Percentiles rank a stretch among this genome's conserved stretches.
Conservation (phyloP, 306 rosid species). For the Fragaria vesca region DNA sequence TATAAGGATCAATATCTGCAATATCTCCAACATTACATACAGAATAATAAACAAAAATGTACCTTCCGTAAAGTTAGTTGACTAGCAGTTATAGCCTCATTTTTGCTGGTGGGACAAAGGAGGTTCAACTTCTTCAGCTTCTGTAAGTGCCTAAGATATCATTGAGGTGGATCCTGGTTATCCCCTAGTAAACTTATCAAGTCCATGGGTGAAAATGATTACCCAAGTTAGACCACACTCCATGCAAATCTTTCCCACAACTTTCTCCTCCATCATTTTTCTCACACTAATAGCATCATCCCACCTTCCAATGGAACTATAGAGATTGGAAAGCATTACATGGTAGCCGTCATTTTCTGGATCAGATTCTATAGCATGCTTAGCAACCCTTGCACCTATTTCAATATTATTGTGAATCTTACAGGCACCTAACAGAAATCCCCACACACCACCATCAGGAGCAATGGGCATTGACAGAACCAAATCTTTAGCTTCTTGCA, state of each 20-base stretch:
- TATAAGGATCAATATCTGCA: not conserved
- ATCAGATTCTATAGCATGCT: slow-evolving; percentile 58
- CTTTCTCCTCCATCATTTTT: slow-evolving; percentile 49
- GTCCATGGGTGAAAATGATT: not conserved
- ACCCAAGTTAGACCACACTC: slow-evolving; percentile 39
- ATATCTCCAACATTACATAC: not conserved
- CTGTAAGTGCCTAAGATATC: not conserved
- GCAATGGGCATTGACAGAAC: slow-evolving; percentile 71
- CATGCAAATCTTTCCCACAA: slow-evolving; percentile 63
- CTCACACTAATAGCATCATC: slow-evolving; percentile 71
- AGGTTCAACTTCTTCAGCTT: not conserved
- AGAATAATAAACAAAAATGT: not conserved
- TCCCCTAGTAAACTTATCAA: not conserved
- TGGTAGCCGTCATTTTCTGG: slow-evolving; percentile 77
- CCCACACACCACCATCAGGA: slow-evolving; percentile 79
- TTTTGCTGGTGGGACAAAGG: not conserved
- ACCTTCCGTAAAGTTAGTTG: not conserved
- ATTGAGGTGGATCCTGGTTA: not conserved
- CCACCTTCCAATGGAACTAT: slow-evolving; percentile 71
- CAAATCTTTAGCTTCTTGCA: slow-evolving; percentile 66
- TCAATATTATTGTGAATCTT: slow-evolving; percentile 58
- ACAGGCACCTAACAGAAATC: slow-evolving; percentile 72
- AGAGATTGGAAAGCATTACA: slow-evolving; percentile 60
- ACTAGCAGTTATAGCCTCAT: not conserved
- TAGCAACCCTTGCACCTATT: slow-evolving; percentile 62